phyloP scores from a whole-genome alignment of 2,329 filamentous ascomycete species.

The Claviceps fusiformis region DNA sequence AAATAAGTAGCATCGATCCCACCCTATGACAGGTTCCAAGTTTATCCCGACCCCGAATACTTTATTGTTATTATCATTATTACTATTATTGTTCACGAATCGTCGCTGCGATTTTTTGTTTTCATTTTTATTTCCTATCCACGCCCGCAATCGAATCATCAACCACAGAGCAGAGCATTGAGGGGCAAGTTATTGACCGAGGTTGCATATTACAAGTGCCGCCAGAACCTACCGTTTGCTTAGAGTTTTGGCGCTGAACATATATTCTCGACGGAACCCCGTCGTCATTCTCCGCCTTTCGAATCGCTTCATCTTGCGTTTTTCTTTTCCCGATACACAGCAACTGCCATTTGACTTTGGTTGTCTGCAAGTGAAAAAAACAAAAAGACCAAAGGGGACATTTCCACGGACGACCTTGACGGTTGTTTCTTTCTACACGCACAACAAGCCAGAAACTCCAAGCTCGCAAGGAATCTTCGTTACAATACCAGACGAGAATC shows the following conservation, averaged over 20 bases:
- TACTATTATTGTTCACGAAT: neutral
- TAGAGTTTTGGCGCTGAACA: neutral
- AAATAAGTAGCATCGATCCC: constrained; percentile 4
- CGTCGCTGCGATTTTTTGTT: neutral
- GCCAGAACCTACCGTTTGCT: neutral
- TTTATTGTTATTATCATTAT: neutral
- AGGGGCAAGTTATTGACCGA: neutral
- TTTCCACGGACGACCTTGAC: no score
- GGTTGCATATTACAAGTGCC: neutral
- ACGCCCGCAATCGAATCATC: neutral
- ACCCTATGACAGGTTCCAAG: neutral
- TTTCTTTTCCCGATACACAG: neutral
- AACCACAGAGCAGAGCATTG: neutral
- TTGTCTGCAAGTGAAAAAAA: no score
- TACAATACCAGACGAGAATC: neutral
- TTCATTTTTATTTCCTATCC: neutral
- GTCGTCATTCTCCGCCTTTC: neutral
- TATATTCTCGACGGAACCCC: neutral
- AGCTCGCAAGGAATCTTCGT: neutral
- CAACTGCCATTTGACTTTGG: neutral
- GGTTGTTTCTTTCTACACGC: neutral
- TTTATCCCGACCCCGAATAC: neutral
- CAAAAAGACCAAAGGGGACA: no score
- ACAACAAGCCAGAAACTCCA: neutral
- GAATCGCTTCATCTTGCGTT: neutral